These are phyloP conservation scores for Oryza brachyantha DNA, from an alignment of 176 grass and related monocot genomes.

Conservation along the genomic window DNA sequence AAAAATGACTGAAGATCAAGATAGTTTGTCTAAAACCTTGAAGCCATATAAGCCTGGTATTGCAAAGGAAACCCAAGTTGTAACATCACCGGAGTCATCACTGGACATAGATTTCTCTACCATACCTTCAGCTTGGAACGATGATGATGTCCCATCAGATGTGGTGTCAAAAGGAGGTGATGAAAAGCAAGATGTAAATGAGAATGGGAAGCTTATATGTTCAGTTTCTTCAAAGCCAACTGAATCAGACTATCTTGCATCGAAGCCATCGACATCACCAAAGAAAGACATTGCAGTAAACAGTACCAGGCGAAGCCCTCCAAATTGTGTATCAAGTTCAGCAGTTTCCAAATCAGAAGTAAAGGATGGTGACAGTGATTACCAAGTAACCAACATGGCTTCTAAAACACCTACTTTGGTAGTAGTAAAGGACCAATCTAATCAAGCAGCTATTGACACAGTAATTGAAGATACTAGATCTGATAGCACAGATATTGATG, in stretches of 20 bases:
- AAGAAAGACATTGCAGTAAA: slow-evolving; percentile 23
- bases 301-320: slow-evolving; percentile 37
- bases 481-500: slow-evolving; percentile 27
- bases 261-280: slow-evolving; percentile 21
- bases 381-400: background rate
- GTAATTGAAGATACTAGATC: slow-evolving; percentile 29
- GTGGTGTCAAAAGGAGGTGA: slow-evolving; percentile 41
- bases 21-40: slow-evolving; percentile 44
- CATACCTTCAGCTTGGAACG: slow-evolving; percentile 83
- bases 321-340: slow-evolving; percentile 23
- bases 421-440: slow-evolving; percentile 16
- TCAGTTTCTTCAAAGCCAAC: slow-evolving; percentile 24
- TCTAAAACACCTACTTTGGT: slow-evolving; percentile 27
- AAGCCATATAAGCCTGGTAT: slow-evolving; percentile 58
- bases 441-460: slow-evolving; percentile 19
- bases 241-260: background rate
- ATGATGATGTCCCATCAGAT: slow-evolving; percentile 51
- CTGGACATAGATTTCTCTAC: slow-evolving; percentile 61
- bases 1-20: slow-evolving; percentile 48
- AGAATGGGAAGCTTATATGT: slow-evolving; percentile 17
- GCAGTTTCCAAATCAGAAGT: slow-evolving; percentile 35
- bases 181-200: slow-evolving; percentile 38
- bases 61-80: slow-evolving; percentile 45
- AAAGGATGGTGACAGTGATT: slow-evolving; percentile 28
- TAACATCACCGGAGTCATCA: slow-evolving; percentile 27